Evolutionary conservation across 495 filamentous ascomycete genomes (phyloP).

Genomic region (Apodospora peruviana): DNA sequence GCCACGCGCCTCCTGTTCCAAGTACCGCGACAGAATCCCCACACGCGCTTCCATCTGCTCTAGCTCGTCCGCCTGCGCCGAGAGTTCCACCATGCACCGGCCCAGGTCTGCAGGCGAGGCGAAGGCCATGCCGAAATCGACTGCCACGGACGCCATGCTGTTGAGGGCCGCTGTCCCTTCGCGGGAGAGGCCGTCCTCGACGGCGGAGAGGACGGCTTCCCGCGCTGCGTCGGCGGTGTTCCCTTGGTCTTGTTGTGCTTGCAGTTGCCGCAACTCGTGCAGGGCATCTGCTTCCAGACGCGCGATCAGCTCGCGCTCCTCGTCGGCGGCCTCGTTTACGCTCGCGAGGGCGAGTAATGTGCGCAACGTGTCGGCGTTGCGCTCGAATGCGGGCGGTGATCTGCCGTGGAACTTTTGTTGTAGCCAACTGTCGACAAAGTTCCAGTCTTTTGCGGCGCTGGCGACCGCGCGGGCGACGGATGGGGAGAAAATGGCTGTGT

Average conservation of each 20-base stretch:
- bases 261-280: constrained; percentile 38
- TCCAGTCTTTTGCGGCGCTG: constrained; percentile 76
- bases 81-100: constrained; percentile 30
- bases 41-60: constrained; percentile 39
- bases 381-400: constrained; percentile 62
- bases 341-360: constrained; percentile 68
- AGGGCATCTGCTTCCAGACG: constrained; percentile 57
- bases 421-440: constrained; percentile 80
- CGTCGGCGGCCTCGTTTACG: constrained; percentile 77
- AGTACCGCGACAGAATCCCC: constrained; percentile 23
- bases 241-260: background rate
- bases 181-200: constrained; percentile 31
- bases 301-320: constrained; percentile 56
- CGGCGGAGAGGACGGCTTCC: constrained; percentile 29
- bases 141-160: constrained; percentile 33
- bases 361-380: constrained; percentile 76
- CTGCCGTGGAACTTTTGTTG: constrained; percentile 49
- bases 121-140: constrained; percentile 24
- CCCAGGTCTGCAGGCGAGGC: constrained; percentile 32
- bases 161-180: constrained; percentile 40
- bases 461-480: constrained; percentile 60
- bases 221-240: constrained; percentile 8
- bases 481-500: constrained; percentile 62
- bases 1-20: constrained; percentile 26
- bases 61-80: constrained; percentile 29